A percentile compares a stretch with the other conserved stretches of the same genome.
Conservation (phyloP, 176 grass and related monocot species). For the Elaeis guineensis region DNA sequence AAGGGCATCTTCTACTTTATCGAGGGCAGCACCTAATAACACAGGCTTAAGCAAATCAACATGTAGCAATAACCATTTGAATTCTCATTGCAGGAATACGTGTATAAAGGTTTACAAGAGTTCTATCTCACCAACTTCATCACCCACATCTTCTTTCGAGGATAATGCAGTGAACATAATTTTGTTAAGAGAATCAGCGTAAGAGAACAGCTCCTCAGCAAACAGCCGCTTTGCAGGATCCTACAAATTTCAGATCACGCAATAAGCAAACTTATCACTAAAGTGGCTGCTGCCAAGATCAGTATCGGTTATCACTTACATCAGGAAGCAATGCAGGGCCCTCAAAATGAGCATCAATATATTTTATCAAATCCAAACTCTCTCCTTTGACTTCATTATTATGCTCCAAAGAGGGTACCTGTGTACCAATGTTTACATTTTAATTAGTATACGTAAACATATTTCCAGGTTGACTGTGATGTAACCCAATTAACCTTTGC, state of each 20-base stretch:
- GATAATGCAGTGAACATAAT: conserved; percentile 24
- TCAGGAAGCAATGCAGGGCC: conserved; percentile 53
- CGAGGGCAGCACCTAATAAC: conserved; percentile 42
- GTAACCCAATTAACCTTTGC: too few species aligned
- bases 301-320: conserved; percentile 21
- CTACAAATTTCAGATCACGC: conserved; percentile 22
- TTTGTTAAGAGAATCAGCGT: conserved; percentile 33
- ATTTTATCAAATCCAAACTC: conserved; percentile 66
- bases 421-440: not conserved
- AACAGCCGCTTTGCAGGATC: conserved; percentile 54
- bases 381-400: conserved; percentile 54
- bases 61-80: not conserved
- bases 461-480: too few species aligned
- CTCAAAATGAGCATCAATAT: conserved; percentile 57
- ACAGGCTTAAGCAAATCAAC: conserved; percentile 11
- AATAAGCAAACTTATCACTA: not conserved
- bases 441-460: too few species aligned
- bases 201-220: conserved; percentile 50
- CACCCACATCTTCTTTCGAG: conserved; percentile 23
- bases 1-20: conserved; percentile 58
- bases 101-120: not conserved
- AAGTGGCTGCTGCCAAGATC: not conserved
- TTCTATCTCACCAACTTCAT: conserved; percentile 30
- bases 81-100: not conserved
- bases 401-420: conserved; percentile 80